phyloP scores from a whole-genome alignment of 2,329 filamentous ascomycete genomes.

The Thielaviopsis cerberus region DNA sequence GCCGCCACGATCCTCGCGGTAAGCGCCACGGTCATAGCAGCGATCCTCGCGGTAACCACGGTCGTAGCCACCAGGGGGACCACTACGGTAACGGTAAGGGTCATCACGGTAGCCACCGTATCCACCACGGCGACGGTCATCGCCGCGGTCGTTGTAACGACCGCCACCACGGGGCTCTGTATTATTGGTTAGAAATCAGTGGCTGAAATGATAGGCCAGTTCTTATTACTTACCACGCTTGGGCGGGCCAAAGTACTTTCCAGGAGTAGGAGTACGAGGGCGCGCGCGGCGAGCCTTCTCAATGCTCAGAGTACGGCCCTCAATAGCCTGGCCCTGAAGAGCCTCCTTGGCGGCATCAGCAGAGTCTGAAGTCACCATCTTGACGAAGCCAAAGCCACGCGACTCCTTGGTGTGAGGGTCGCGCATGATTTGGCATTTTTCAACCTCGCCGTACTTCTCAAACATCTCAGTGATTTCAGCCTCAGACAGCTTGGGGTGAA shows the following conservation, averaged over 20 bases:
- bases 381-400: slow-evolving; percentile 96
- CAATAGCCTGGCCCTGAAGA: slow-evolving; percentile 83
- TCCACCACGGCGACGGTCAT: slow-evolving; percentile 41
- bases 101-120: slow-evolving; percentile 34
- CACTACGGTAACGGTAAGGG: slow-evolving; percentile 36
- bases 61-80: slow-evolving; percentile 30
- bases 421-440: slow-evolving; percentile 99
- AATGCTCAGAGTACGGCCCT: slow-evolving; percentile 90
- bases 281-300: slow-evolving; percentile 94
- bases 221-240: slow-evolving; percentile 60
- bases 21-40: slow-evolving; percentile 25
- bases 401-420: slow-evolving; percentile 97
- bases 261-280: slow-evolving; percentile 86
- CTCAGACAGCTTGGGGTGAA: slow-evolving; percentile 80
- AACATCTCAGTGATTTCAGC: slow-evolving; percentile 85
- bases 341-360: slow-evolving; percentile 94
- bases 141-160: slow-evolving; percentile 38
- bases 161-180: slow-evolving; percentile 22
- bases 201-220: background rate
- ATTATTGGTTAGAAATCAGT: background rate
- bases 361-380: slow-evolving; percentile 90
- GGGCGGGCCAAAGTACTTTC: slow-evolving; percentile 96
- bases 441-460: slow-evolving; percentile 95
- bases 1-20: slow-evolving; percentile 33
- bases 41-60: slow-evolving; percentile 31